phyloP scores from a whole-genome alignment of 108 stramenopile species.

The Epipyxis sp. region DNA sequence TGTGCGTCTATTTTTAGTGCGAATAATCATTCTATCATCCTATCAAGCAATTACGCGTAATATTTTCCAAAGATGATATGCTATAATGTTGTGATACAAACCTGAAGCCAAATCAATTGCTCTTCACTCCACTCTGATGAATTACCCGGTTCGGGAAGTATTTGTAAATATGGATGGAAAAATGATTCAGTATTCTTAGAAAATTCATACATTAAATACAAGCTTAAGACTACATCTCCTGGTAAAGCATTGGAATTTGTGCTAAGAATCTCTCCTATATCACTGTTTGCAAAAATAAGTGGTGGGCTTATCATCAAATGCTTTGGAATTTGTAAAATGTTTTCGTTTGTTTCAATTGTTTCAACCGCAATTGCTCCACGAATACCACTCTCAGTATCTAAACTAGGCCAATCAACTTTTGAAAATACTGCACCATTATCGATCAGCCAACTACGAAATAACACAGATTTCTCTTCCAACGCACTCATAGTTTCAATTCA shows the following conservation, averaged over 20 bases:
- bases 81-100: conserved; percentile 32
- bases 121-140: conserved; percentile 43
- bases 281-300: neutral
- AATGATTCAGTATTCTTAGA: conserved; percentile 48
- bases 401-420: conserved; percentile 37
- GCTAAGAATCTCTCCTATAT: neutral
- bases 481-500: neutral
- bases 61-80: conserved; percentile 25
- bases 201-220: conserved; percentile 56
- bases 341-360: conserved; percentile 40
- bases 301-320: conserved; percentile 36
- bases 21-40: conserved; percentile 25
- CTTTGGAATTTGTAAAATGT: conserved; percentile 35
- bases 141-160: conserved; percentile 48
- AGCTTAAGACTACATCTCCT: conserved; percentile 52
- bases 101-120: conserved; percentile 48
- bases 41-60: conserved; percentile 31
- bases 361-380: conserved; percentile 40
- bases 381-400: conserved; percentile 31
- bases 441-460: conserved; percentile 35
- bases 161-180: conserved; percentile 54
- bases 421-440: conserved; percentile 35
- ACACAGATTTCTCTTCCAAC: neutral
- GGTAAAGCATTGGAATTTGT: neutral
- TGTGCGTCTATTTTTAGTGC: too few species aligned